Percentiles rank a stretch among this genome's conserved stretches.
These are phyloP conservation scores for Diaporthe australafricana DNA, from an alignment of 2,329 filamentous ascomycete species.

Conservation along the genomic window DNA sequence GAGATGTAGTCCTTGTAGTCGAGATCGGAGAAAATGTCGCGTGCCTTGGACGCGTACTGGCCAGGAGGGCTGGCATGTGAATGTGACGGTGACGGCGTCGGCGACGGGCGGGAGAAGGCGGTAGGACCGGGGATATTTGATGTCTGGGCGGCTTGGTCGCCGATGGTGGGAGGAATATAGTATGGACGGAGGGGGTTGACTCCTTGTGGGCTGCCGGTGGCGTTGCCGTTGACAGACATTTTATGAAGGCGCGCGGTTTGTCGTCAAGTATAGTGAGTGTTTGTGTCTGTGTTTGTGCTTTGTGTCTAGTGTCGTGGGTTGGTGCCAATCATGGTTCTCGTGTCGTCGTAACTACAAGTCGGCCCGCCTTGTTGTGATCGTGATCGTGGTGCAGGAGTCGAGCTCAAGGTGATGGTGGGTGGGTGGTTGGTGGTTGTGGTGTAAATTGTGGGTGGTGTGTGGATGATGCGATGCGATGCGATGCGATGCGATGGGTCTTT, in stretches of 20 bases:
- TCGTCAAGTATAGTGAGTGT: slow-evolving; percentile 32
- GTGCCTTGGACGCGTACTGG: slow-evolving; percentile 72
- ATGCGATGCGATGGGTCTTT: slow-evolving; percentile 12
- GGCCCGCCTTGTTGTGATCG: not conserved
- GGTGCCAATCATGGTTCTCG: no score
- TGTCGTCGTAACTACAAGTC: no score
- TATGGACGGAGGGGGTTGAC: slow-evolving; percentile 77
- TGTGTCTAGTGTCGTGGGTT: not conserved
- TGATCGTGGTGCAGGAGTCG: no score
- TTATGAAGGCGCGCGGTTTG: slow-evolving; percentile 41
- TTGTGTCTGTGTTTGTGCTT: not conserved
- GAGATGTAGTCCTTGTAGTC: slow-evolving; percentile 91
- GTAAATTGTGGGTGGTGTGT: not conserved
- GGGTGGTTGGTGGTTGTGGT: not conserved
- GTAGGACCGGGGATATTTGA: slow-evolving; percentile 55
- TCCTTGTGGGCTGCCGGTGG: slow-evolving; percentile 50
- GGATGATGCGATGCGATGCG: slow-evolving; percentile 15
- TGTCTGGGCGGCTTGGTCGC: slow-evolving; percentile 54
- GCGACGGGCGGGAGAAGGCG: slow-evolving; percentile 49
- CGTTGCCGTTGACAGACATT: slow-evolving; percentile 55
- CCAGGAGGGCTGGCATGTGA: slow-evolving; percentile 56
- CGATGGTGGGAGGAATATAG: slow-evolving; percentile 72
- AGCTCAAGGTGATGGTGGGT: not conserved
- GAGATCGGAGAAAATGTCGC: slow-evolving; percentile 88
- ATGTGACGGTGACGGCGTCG: not conserved